phyloP scores from a whole-genome alignment of 139 green algal species.

The Chlamydomonas sp. region DNA sequence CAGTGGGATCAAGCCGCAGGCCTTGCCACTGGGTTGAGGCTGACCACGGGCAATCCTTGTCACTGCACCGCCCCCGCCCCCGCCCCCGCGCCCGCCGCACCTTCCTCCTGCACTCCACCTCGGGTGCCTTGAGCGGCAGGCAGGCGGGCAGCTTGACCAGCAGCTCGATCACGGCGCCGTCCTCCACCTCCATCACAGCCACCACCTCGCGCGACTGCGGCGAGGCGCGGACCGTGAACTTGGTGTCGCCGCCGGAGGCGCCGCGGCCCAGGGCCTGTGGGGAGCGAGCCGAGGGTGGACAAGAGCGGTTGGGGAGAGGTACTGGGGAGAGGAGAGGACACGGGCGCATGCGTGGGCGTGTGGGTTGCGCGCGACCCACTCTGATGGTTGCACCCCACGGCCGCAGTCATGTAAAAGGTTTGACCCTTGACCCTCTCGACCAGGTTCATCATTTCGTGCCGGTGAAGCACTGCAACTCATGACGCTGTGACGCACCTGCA shows the following conservation, averaged over 20 bases:
- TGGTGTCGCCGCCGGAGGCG: slow-evolving; percentile 29
- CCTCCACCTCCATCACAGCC: slow-evolving; percentile 83
- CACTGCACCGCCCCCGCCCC: too few species aligned
- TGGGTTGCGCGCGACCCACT: too few species aligned
- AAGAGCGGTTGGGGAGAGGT: neutral
- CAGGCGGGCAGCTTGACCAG: slow-evolving; percentile 80
- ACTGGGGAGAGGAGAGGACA: neutral
- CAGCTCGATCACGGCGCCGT: slow-evolving; percentile 87
- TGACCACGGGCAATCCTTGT: too few species aligned
- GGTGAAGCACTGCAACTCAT: too few species aligned
- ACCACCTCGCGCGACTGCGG: slow-evolving; percentile 71
- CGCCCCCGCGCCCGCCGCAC: neutral
- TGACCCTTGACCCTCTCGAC: too few species aligned
- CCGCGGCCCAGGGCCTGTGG: neutral
- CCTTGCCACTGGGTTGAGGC: too few species aligned
- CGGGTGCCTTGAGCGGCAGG: slow-evolving; percentile 81
- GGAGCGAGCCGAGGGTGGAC: neutral
- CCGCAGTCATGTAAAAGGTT: too few species aligned
- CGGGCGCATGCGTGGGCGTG: too few species aligned
- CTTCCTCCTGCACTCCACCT: slow-evolving; percentile 77
- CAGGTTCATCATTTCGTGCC: too few species aligned
- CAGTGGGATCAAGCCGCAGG: too few species aligned
- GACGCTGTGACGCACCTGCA: slow-evolving; percentile 40
- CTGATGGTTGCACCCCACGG: too few species aligned
- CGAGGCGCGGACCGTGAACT: slow-evolving; percentile 73